Percentiles rank a stretch among this genome's conserved stretches.
phyloP scores from a whole-genome alignment of 441 rosid species.

The Lepidium campestre region DNA sequence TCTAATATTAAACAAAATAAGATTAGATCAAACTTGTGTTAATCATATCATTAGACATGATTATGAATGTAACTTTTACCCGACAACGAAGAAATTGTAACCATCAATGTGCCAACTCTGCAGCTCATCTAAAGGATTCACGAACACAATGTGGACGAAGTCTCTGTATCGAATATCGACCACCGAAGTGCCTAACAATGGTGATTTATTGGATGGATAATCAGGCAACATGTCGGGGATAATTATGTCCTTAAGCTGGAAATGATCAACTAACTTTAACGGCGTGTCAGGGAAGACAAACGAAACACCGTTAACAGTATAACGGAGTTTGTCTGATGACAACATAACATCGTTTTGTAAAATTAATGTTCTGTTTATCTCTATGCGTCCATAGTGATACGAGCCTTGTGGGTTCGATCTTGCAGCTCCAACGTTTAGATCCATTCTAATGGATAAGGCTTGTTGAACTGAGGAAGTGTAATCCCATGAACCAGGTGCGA shows the following conservation, averaged over 20 bases:
- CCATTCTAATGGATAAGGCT: constrained; percentile 62
- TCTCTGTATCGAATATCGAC: constrained; percentile 40
- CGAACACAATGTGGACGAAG: constrained; percentile 57
- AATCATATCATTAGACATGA: background rate
- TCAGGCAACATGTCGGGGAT: constrained; percentile 33
- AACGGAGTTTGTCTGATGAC: constrained; percentile 25
- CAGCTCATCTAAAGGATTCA: constrained; percentile 32
- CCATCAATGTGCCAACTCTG: constrained; percentile 89
- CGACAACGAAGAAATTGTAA: constrained; percentile 58
- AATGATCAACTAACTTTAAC: constrained; percentile 49
- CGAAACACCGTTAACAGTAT: constrained; percentile 53
- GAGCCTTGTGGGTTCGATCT: constrained; percentile 84
- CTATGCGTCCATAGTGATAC: constrained; percentile 59
- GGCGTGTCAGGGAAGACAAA: constrained; percentile 50
- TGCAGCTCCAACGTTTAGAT: constrained; percentile 65
- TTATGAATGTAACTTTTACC: constrained; percentile 35
- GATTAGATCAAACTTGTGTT: background rate
- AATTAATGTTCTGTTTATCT: constrained; percentile 44
- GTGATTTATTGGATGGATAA: constrained; percentile 36
- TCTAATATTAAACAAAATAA: background rate
- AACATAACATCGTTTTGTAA: constrained; percentile 34
- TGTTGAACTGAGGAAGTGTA: constrained; percentile 40
- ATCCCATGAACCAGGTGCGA: constrained; percentile 47
- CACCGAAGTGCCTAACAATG: constrained; percentile 28
- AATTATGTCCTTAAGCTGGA: constrained; percentile 10